Conservation (phyloP, 2,329 filamentous ascomycete species). For the Daldinia sp. region DNA sequence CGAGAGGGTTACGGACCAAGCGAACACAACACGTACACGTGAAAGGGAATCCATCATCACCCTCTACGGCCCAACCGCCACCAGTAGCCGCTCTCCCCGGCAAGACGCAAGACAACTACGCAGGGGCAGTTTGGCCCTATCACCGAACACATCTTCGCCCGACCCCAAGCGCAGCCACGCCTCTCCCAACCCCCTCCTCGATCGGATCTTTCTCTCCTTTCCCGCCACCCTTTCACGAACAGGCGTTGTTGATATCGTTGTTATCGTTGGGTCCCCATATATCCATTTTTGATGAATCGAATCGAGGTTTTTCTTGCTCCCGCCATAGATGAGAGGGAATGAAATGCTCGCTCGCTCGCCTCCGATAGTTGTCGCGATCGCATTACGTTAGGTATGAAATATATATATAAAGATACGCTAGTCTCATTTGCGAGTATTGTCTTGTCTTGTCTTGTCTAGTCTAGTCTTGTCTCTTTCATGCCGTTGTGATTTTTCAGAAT, state of each 20-base stretch:
- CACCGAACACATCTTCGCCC: background rate
- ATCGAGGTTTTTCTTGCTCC: constrained; percentile 19
- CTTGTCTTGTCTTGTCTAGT: no score
- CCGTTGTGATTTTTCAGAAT: background rate
- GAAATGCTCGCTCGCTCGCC: constrained; percentile 11
- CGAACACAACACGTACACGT: background rate
- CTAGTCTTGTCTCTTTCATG: background rate
- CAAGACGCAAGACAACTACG: background rate
- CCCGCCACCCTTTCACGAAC: constrained; percentile 23
- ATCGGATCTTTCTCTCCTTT: constrained; percentile 11
- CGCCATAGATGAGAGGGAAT: constrained; percentile 29
- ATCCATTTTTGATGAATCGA: constrained; percentile 34
- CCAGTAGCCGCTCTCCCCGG: background rate
- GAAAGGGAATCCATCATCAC: background rate
- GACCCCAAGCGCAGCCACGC: background rate
- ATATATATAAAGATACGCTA: background rate
- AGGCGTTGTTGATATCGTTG: constrained; percentile 31
- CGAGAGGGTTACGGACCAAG: background rate
- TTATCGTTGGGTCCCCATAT: constrained; percentile 28
- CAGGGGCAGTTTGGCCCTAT: background rate
- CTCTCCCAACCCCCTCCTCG: background rate
- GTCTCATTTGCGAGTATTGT: background rate
- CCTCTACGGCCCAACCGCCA: constrained; percentile 1
- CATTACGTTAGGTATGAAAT: background rate
- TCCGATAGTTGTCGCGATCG: background rate